Conservation (phyloP, 225 moss, liverwort and hornwort species). For the Neckera pumila region DNA sequence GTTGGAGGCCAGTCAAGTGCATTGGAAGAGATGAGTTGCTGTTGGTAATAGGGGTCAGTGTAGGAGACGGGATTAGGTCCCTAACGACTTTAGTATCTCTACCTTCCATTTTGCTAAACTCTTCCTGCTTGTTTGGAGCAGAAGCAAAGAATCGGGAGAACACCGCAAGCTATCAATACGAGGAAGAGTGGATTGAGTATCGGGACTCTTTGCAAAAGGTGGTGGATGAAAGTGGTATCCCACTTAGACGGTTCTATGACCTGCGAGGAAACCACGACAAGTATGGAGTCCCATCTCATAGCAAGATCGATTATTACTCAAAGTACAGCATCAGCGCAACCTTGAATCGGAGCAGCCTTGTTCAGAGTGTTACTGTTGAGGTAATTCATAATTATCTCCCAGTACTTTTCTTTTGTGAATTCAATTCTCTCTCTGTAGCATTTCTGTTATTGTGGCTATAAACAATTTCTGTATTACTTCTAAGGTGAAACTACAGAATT, state of each 20-base stretch:
- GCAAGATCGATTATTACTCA: constrained; percentile 59
- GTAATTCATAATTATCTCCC: constrained; percentile 7
- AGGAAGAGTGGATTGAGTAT: constrained; percentile 88
- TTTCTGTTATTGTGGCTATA: not conserved
- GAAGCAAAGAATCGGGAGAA: constrained; percentile 70
- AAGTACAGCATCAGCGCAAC: constrained; percentile 67
- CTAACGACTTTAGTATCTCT: not conserved
- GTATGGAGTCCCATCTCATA: constrained; percentile 73
- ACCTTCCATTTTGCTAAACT: not conserved
- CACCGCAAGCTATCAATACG: constrained; percentile 54
- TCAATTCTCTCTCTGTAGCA: not conserved
- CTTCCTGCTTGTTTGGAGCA: constrained; percentile 16
- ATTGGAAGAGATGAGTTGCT: not conserved
- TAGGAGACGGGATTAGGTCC: not conserved
- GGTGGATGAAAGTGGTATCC: constrained; percentile 55
- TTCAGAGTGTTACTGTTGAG: constrained; percentile 81
- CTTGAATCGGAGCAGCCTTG: constrained; percentile 58
- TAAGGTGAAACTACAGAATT: not conserved
- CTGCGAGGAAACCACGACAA: constrained; percentile 88
- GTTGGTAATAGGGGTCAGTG: not conserved
- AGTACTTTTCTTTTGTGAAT: not conserved
- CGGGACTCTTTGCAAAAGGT: constrained; percentile 37
- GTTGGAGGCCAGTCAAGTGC: not conserved
- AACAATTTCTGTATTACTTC: not conserved
- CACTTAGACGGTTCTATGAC: constrained; percentile 49